Evolutionary conservation across 106 monocot genomes (phyloP), one percentile per base, ranked within the genome.

Genomic region (Triglochin maritima): DNA sequence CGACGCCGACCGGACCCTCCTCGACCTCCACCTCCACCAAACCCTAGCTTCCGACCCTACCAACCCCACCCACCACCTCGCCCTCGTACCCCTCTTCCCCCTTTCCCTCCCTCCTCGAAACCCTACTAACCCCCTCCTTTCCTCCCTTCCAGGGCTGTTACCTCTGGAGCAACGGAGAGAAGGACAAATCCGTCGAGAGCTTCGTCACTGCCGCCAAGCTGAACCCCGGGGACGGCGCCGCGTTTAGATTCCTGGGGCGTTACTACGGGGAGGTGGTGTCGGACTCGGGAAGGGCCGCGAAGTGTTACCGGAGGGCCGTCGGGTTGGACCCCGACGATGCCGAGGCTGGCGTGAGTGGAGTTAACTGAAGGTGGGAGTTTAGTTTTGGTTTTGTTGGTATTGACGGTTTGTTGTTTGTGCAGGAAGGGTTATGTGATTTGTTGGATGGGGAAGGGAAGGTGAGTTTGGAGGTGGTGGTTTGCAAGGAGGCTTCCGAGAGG

Each of bases 301-400:
- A 98, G 64, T 98, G 92, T 69, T 98, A 86, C 76, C 84, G 89
- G 79, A 84, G 92, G 69, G 91, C 98, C 7, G 86, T 92, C 53
- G 55, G 74, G 43, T 69, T 98, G 17, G 68, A 74, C 59, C 81
- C 91, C 2, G 86, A 86, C 12, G 98, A 98, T 46, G 69, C 44
- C 13, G 88, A 98, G 71, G 86, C 98, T 50, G 98, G 98, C 5
- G 98, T 98, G 63, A 84, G 90, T 82, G 17, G 12, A 12, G 48
- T 65, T 50, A 29, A 15, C 15, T 15, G 49, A 51, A 50, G 4
- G 7, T 16, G 49, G 49, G 8, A 49, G 7, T 9, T 50, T 15
- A 8, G 46, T 29, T 29, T 44, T 52, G 14, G 59, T 71, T 6
- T 65, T 3, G 56, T 72, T 17, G 9, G 9, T 9, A 12, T 58